Evolutionary conservation across 164 flowering plant genomes (phyloP), one percentile per base, ranked within the genome.

Genomic region (Platanus orientalis): DNA sequence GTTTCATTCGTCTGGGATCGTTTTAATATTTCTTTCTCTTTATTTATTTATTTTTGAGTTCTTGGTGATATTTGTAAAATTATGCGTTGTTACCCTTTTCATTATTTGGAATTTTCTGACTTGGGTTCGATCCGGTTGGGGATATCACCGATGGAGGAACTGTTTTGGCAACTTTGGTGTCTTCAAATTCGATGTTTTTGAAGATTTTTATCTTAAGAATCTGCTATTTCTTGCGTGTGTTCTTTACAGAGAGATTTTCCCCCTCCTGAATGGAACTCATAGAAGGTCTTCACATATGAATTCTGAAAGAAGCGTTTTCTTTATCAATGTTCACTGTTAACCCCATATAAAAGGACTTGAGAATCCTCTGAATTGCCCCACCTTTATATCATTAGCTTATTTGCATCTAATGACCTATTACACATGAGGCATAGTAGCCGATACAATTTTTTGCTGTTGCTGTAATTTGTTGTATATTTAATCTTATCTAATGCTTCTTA

Each of bases 101-200:
- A 24, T 1, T 32, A 29, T 24, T 32, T 50, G 50, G 24, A n/a
- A 40, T 50, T 58, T 66, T 36, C 40, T 23, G 36, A 36, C 3
- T 16, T 50, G 50, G 57, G 61, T 51, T 49, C 48, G 58, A 58
- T 58, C 63, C 32, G 50, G 25, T 51, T 54, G 42, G 9, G 47
- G 39, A 40, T 66, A 50, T 58, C n/a, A 25, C 9, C 20, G 19
- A 21, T 57, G 24, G 50, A 58, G 21, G n/a, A 36, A 10, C 26
- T 62, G 56, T 53, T 62, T 40, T 4, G 34, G 21, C 30, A 24
- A 32, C 11, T 10, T 30, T 44, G 36, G 56, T 32, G 21, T 57
- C 48, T 48, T 49, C 28, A 29, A 61, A 30, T 65, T 65, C 34
- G 39, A 36, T 32, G 44, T 48, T 19, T 65, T 1, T 30, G 19